phyloP scores from a whole-genome alignment of 139 green algal genomes.

The Coelastrella sp. region DNA sequence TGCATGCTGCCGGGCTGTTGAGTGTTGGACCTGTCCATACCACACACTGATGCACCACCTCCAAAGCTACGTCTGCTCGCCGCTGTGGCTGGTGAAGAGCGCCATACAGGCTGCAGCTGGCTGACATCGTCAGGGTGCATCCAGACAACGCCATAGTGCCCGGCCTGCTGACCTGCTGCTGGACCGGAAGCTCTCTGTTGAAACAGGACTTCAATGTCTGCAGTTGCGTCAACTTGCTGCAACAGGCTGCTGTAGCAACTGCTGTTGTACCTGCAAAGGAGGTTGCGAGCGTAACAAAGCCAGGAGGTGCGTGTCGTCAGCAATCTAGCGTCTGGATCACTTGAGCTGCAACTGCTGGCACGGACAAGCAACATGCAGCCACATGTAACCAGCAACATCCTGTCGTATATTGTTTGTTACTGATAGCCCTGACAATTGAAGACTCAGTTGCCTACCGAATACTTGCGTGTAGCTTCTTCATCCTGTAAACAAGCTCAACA shows the following conservation, averaged over 20 bases:
- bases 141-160: conserved; percentile 55
- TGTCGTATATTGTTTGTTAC: no score
- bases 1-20: no score
- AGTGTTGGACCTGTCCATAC: no score
- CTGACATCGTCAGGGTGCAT: conserved; percentile 57
- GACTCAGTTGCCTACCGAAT: conserved; percentile 11
- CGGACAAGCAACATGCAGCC: neutral
- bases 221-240: conserved; percentile 37
- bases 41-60: no score
- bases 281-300: no score
- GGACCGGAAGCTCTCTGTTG: neutral
- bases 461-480: conserved; percentile 28
- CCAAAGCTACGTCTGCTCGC: neutral
- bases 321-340: no score
- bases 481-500: conserved; percentile 19
- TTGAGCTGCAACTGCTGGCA: neutral
- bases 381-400: neutral
- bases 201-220: conserved; percentile 48
- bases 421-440: no score
- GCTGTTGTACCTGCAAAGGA: conserved; percentile 46
- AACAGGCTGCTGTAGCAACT: conserved; percentile 57
- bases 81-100: neutral
- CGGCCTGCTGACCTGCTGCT: neutral
- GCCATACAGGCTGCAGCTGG: neutral
- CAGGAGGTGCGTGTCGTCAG: no score